Percentiles rank a stretch among this genome's conserved stretches.
Conservation (phyloP, 495 filamentous ascomycete species). For the Trichocladium uniseriatum region DNA sequence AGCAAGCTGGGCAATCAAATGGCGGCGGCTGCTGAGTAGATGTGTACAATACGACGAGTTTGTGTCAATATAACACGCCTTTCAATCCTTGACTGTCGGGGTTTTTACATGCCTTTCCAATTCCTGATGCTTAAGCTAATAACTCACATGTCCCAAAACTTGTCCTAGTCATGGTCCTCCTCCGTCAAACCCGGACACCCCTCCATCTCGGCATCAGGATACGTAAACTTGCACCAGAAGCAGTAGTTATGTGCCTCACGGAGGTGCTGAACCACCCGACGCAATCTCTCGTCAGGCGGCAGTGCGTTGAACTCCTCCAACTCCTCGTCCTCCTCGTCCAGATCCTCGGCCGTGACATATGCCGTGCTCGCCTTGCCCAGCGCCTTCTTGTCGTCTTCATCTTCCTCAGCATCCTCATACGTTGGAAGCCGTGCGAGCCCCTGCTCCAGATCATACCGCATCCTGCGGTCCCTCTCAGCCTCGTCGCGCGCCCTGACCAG, state of each 20-base stretch:
- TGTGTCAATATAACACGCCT: too few species aligned
- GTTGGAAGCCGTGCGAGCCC: conserved; percentile 32
- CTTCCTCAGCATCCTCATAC: conserved; percentile 45
- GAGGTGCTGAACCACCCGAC: conserved; percentile 55
- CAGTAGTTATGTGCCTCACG: conserved; percentile 71
- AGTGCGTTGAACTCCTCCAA: conserved; percentile 74
- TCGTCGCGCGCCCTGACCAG: conserved; percentile 59
- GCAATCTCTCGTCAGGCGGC: conserved; percentile 52
- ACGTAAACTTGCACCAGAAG: conserved; percentile 91
- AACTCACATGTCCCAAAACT: too few species aligned
- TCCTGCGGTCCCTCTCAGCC: conserved; percentile 57
- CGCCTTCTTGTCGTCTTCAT: conserved; percentile 42
- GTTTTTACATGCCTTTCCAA: too few species aligned
- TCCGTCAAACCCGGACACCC: conserved; percentile 85
- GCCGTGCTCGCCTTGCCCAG: conserved; percentile 31
- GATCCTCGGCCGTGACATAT: conserved; percentile 52
- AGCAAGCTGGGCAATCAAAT: conserved; percentile 15
- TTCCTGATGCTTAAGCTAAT: too few species aligned
- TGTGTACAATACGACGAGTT: background rate
- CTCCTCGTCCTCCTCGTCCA: conserved; percentile 77
- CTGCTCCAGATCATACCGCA: conserved; percentile 60
- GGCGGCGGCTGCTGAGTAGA: background rate
- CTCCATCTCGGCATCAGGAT: conserved; percentile 62
- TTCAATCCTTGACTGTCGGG: too few species aligned
- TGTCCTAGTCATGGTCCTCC: conserved; percentile 83